Evolutionary conservation across 805 yeast species (phyloP).

Genomic region (Starmerella kuoi): DNA sequence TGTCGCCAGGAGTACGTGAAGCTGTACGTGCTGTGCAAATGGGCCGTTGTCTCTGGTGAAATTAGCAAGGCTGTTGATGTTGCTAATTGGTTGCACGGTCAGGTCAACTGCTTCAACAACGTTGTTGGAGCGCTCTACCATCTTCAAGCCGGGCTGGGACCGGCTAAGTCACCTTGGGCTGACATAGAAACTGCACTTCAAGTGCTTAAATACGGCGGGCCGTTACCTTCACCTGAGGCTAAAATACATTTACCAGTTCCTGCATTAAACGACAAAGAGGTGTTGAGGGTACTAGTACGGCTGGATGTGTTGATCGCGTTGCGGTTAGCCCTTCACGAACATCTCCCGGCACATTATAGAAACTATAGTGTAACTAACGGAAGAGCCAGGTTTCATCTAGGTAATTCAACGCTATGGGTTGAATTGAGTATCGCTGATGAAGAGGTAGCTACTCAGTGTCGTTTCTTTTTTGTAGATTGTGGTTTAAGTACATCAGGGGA

Average conservation of each 20-base stretch:
- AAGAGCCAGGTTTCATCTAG: slow-evolving; percentile 49
- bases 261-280: slow-evolving; percentile 42
- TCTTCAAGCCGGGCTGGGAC: slow-evolving; percentile 58
- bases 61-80: slow-evolving; percentile 71
- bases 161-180: slow-evolving; percentile 87
- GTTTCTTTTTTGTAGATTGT: slow-evolving; percentile 69
- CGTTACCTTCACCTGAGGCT: slow-evolving; percentile 45
- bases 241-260: slow-evolving; percentile 35
- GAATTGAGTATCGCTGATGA: slow-evolving; percentile 68
- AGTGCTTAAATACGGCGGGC: slow-evolving; percentile 66
- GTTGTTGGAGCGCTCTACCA: slow-evolving; percentile 54
- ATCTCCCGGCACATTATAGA: slow-evolving; percentile 51
- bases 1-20: slow-evolving; percentile 76
- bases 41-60: slow-evolving; percentile 67
- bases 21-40: slow-evolving; percentile 72
- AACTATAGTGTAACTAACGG: slow-evolving; percentile 65
- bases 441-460: slow-evolving; percentile 38
- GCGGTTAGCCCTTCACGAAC: slow-evolving; percentile 50
- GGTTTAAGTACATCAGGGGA: slow-evolving; percentile 40
- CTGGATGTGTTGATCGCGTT: slow-evolving; percentile 63
- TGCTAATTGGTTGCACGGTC: slow-evolving; percentile 74
- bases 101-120: slow-evolving; percentile 54
- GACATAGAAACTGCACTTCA: slow-evolving; percentile 81
- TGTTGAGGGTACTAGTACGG: slow-evolving; percentile 50
- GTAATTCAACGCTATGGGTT: slow-evolving; percentile 51